These are phyloP conservation scores for Xylaria telfairii DNA, from an alignment of 495 filamentous ascomycete genomes.

Conservation along the genomic window DNA sequence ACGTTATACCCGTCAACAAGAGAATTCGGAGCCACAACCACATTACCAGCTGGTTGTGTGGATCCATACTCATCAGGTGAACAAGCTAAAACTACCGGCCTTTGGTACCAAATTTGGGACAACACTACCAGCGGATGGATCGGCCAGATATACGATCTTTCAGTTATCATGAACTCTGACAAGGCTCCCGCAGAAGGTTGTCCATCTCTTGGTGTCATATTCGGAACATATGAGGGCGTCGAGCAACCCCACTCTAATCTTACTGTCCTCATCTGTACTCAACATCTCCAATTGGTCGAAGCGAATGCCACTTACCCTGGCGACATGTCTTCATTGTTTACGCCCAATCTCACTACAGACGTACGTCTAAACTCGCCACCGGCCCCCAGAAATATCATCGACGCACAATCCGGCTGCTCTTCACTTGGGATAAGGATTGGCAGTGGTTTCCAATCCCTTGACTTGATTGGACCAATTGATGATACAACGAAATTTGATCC, in stretches of 20 bases:
- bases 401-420: background rate
- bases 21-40: background rate
- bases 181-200: background rate
- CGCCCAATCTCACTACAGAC: background rate
- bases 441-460: background rate
- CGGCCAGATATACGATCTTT: background rate
- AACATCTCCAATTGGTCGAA: conserved; percentile 1
- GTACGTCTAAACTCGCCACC: conserved; percentile 1
- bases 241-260: background rate
- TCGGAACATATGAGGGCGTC: background rate
- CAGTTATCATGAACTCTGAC: background rate
- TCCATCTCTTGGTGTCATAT: conserved; percentile 5
- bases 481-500: background rate
- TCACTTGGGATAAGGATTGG: background rate
- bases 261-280: background rate
- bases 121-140: background rate
- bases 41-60: background rate
- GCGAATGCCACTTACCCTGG: background rate
- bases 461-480: background rate
- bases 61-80: background rate
- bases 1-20: background rate
- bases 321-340: background rate
- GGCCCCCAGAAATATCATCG: background rate
- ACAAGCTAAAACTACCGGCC: background rate
- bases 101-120: background rate